Conservation (phyloP, 345 rosid species). For the Garcia nutans region DNA sequence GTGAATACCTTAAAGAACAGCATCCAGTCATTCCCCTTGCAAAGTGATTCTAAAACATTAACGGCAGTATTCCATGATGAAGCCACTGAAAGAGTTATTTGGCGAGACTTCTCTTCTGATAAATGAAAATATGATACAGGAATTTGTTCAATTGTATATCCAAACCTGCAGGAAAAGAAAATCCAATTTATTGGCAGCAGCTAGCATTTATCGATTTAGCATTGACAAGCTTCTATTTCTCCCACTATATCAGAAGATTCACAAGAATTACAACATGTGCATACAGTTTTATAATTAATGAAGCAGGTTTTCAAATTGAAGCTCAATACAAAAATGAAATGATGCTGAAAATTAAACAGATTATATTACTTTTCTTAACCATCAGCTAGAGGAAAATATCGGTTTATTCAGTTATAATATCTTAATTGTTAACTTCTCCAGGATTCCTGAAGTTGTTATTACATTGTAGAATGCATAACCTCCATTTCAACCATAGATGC, state of each 20-base stretch:
- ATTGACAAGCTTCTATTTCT: background rate
- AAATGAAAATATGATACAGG: constrained; percentile 58
- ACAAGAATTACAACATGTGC: background rate
- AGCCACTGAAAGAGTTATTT: constrained; percentile 49
- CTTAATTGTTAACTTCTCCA: too few relatives aligned
- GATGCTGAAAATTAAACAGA: too few relatives aligned
- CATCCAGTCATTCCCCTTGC: constrained; percentile 76
- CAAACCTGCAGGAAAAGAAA: constrained; percentile 58
- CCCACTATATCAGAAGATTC: background rate
- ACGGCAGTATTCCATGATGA: constrained; percentile 66
- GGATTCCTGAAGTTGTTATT: too few relatives aligned
- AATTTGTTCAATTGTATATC: constrained; percentile 74
- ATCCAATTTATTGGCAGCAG: background rate
- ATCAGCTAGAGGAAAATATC: too few relatives aligned
- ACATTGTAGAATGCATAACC: too few relatives aligned
- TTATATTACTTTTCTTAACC: too few relatives aligned
- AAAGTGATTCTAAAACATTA: constrained; percentile 53
- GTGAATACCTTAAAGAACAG: constrained; percentile 68
- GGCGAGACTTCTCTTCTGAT: constrained; percentile 55
- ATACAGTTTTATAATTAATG: background rate
- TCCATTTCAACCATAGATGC: too few relatives aligned
- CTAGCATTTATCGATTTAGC: background rate
- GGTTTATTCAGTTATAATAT: too few relatives aligned
- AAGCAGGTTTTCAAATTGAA: background rate
- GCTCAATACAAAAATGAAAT: too few relatives aligned